Evolutionary conservation across 1,139 yeast genomes (phyloP), one percentile per base, ranked within the genome.

Genomic region (Magnusiomyces magnusii): DNA sequence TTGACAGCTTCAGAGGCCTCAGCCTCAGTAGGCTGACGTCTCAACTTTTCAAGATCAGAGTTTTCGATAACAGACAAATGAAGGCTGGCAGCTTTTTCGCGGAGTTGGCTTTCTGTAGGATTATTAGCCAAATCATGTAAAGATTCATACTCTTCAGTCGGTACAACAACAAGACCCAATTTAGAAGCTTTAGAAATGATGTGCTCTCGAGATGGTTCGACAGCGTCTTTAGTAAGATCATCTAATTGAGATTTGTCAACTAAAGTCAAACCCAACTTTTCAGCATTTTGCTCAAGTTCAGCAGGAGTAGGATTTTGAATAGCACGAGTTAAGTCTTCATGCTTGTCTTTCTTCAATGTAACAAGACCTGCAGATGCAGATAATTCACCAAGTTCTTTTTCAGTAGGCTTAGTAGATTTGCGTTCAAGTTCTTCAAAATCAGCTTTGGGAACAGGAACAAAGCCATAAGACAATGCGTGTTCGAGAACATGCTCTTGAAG

Each of bases 111-210:
- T 23, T 62, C 64, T 19, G 69, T 58, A 10, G 73, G 73, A 47
- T 58, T 60, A 53, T 63, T 60, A 23, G 68, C 66, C 56, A 31
- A 73, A 47, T 55, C 70, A 49, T 63, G 60, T 19, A 68, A 62
- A 25, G 52, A 59, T 51, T 70, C 64, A 59, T 69, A 66, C 50
- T 74, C 77, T 10, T 67, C 67, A 17, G 62, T 60, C 9, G 71
- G 63, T 2, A 80, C 58, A 2, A 76, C 71, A 2, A 74, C 74
- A 69, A 76, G 71, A 1, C 82, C 82, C 50, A 77, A 66, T 54
- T 59, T 56, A 34, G 58, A 60, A 0, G 69, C 69, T n/a, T 62
- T 47, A 3, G 63, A 28, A n/a, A 52, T 42, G 24, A 57, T 53
- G 15, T 53, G 56, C 42, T 59, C 59, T 23, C 21, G 23, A 47